phyloP scores from a whole-genome alignment of 305 asterid species.

The Lippia alba region DNA sequence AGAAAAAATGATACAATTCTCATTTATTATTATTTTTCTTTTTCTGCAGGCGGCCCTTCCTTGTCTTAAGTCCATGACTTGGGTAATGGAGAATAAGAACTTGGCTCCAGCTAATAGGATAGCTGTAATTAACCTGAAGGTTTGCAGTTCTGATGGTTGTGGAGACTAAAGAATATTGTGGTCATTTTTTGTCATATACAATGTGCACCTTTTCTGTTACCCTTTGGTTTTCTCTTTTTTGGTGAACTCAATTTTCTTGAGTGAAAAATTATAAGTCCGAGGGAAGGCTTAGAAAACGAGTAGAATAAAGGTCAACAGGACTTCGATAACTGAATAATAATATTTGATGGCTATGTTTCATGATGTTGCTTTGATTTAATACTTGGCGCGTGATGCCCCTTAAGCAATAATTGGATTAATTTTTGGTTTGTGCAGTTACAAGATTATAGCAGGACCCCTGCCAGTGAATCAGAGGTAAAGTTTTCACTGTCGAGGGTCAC shows the following conservation, averaged over 20 bases:
- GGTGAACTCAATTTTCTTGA: slow-evolving; percentile 6
- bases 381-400: slow-evolving; percentile 19
- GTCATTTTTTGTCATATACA: slow-evolving; percentile 13
- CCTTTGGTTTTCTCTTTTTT: background rate
- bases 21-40: slow-evolving; percentile 20
- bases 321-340: background rate
- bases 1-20: slow-evolving; percentile 16
- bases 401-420: slow-evolving; percentile 17
- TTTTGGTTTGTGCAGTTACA: slow-evolving; percentile 59
- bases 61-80: slow-evolving; percentile 88
- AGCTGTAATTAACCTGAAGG: slow-evolving; percentile 88
- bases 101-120: slow-evolving; percentile 67
- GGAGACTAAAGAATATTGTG: slow-evolving; percentile 6
- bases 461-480: slow-evolving; percentile 77
- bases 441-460: slow-evolving; percentile 66
- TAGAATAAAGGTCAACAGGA: slow-evolving; percentile 4
- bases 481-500: slow-evolving; percentile 75
- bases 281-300: background rate
- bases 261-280: background rate
- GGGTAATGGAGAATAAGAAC: slow-evolving; percentile 88
- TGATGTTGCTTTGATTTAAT: slow-evolving; percentile 2
- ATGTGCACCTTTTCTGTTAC: background rate
- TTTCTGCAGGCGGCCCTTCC: slow-evolving; percentile 65
- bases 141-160: slow-evolving; percentile 34
- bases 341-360: background rate